Evolutionary conservation across 2,329 filamentous ascomycete genomes (phyloP).

Genomic region (Aureobasidium vineae): DNA sequence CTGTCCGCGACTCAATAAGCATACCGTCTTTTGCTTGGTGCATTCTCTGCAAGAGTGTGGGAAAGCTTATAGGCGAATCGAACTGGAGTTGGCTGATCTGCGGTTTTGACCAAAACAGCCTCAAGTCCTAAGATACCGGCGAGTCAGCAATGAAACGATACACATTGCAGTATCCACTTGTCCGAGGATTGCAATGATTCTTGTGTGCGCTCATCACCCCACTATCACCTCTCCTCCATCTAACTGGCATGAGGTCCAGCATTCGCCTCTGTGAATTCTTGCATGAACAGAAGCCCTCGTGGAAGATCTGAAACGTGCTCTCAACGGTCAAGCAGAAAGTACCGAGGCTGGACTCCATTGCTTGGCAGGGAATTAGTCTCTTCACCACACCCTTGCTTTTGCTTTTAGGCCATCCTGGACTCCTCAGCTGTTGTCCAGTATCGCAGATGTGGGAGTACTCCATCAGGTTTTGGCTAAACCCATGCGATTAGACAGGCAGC

Average conservation of each 20-base stretch:
- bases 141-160: background rate
- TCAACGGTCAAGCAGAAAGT: conserved; percentile 1
- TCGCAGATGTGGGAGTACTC: too few species aligned
- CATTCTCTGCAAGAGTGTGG: background rate
- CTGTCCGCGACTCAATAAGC: background rate
- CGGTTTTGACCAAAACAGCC: background rate
- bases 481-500: too few species aligned
- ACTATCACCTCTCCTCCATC: background rate
- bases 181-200: background rate
- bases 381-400: background rate
- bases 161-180: background rate
- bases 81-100: background rate
- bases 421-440: too few species aligned
- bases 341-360: background rate
- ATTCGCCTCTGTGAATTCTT: background rate
- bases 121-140: background rate
- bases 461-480: too few species aligned
- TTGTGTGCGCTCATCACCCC: background rate
- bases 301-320: background rate
- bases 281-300: background rate
- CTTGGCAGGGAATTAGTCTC: background rate
- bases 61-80: conserved; percentile 15
- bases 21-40: background rate
- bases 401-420: background rate
- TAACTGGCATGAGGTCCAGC: background rate